Base-by-base conservation (phyloP, 495 filamentous ascomycete genomes). In the Penicillium odoratum region DNA sequence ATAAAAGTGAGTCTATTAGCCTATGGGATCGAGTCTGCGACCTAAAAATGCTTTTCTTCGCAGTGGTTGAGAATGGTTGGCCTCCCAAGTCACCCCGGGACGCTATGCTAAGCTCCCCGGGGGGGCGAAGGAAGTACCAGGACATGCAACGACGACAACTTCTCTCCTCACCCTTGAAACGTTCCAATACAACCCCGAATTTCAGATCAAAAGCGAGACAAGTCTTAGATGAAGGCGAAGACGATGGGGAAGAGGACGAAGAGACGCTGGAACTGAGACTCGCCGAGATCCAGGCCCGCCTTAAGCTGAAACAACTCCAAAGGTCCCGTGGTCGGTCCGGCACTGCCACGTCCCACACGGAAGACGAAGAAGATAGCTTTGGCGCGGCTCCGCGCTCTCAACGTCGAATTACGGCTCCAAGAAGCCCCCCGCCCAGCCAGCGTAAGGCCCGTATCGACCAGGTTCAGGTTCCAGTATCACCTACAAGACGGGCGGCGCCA, bases 291-390 rank as follows among this genome's bases (percentile, higher is more conserved):
- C 85, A 97, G 64, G 90, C 93, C 5, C 85, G 86, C 58, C 76
- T 98, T 47, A 96, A 90, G 74, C 77, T 98, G 61, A 97, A 97
- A 70, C 90, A 88, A 66, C 73, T 98, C 5, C 89, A 90, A 68
- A 86, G 85, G 59, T 78, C 64, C 42, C 75, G 75, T 43, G 72
- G 68, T 30, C 76, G 76, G 50, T 66, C 75, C 15, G 61, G 61
- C 3, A 68, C 65, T 15, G 47, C 64, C 9, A 63, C 50, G 31
- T 69, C 62, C 0, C 58, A 66, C 26, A 43, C 53, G 13, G 61
- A 72, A 47, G 69, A 66, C 8, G 65, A 47, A 11, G 68, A 69
- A n/a, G 55, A 62, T 50, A 49, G 56, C 10, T 52, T 67, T 31
- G 61, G 64, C 43, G 63, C 62, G 25, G 56, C 63, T 10, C 59